A percentile compares a stretch with the other conserved stretches of the same genome.
Conservation (phyloP, 331 rosid genomes). For the Telfairia occidentalis region DNA sequence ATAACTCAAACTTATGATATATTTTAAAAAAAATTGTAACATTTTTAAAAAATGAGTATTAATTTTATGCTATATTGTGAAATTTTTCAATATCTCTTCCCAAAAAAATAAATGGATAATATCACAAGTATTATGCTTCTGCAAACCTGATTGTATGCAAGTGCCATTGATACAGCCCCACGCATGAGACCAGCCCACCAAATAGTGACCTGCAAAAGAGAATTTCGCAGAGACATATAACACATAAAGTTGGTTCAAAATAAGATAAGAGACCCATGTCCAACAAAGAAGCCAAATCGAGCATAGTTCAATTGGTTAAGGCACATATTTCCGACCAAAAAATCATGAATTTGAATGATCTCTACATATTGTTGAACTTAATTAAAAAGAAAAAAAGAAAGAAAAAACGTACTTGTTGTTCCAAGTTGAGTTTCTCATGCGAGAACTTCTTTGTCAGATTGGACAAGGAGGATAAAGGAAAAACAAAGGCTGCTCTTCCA, state of each 20-base stretch:
- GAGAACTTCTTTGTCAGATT: conserved; percentile 67
- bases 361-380: too few relatives aligned
- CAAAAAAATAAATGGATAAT: too few relatives aligned
- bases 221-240: neutral
- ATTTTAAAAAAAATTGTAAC: too few relatives aligned
- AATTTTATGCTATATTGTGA: too few relatives aligned
- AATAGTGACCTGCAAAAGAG: conserved; percentile 53
- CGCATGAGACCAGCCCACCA: conserved; percentile 99
- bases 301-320: too few relatives aligned
- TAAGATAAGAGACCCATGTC: neutral
- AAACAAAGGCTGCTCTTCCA: conserved; percentile 97
- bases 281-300: neutral
- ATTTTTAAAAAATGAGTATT: too few relatives aligned
- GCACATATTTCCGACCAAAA: too few relatives aligned
- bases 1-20: too few relatives aligned
- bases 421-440: conserved; percentile 44
- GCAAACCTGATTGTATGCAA: conserved; percentile 93
- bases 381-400: too few relatives aligned
- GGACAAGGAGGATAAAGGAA: conserved; percentile 71
- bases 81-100: too few relatives aligned
- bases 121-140: too few relatives aligned
- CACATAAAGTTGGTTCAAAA: neutral
- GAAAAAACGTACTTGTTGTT: conserved; percentile 62
- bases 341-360: too few relatives aligned
- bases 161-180: conserved; percentile 96